Evolutionary conservation across 2,329 filamentous ascomycete species (phyloP).

Genomic region (Bertia moriformis): DNA sequence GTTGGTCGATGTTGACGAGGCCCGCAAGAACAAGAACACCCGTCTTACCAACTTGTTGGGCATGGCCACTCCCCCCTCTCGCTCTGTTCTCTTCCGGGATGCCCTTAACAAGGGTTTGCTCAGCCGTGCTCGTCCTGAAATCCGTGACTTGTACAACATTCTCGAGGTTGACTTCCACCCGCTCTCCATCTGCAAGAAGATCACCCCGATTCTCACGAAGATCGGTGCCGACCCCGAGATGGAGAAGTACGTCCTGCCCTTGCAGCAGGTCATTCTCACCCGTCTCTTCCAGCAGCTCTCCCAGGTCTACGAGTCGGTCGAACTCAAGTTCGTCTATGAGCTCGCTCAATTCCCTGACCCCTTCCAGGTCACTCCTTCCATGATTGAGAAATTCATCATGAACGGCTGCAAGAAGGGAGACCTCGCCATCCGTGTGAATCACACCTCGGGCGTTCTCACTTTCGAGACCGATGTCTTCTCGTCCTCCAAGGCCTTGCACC

Average conservation of each 20-base stretch:
- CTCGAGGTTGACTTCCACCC: constrained; percentile 98
- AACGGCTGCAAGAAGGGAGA: constrained; percentile 99
- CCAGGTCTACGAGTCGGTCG: constrained; percentile 96
- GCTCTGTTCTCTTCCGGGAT: constrained; percentile 85
- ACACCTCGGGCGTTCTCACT: constrained; percentile 84
- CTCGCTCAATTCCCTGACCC: constrained; percentile 92
- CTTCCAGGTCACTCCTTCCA: constrained; percentile 78
- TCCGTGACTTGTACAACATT: constrained; percentile 94
- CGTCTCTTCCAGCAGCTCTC: constrained; percentile 97
- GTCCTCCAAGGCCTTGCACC: constrained; percentile 79
- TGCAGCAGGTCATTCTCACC: constrained; percentile 97
- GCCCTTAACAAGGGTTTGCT: constrained; percentile 87
- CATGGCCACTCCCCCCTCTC: constrained; percentile 79
- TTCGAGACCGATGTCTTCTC: constrained; percentile 98
- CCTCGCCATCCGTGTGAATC: constrained; percentile 86
- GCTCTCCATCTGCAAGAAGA: constrained; percentile 96
- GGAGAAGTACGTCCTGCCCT: constrained; percentile 87
- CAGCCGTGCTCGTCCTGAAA: constrained; percentile 83
- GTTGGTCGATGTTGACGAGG: constrained; percentile 91
- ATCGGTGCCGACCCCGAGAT: constrained; percentile 90
- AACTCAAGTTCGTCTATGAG: constrained; percentile 81
- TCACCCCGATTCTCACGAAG: constrained; percentile 84
- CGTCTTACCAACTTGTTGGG: constrained; percentile 89
- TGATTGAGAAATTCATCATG: constrained; percentile 99
- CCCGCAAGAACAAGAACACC: constrained; percentile 96